These are phyloP conservation scores for Phytophthora pistaciae DNA, from an alignment of 352 stramenopile genomes.

Conservation along the genomic window DNA sequence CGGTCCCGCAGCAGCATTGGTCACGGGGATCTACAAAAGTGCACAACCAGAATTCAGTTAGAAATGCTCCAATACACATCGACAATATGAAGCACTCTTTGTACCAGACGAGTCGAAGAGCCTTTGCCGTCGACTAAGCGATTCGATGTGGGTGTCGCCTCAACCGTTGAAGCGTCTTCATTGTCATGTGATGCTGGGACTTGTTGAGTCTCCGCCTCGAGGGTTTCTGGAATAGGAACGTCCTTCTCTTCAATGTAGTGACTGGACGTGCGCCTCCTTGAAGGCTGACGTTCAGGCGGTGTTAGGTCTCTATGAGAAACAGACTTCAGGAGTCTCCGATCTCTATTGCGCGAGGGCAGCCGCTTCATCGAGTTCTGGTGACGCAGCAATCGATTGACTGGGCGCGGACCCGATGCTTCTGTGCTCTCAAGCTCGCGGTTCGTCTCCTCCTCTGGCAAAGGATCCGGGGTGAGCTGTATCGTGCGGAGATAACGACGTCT, in stretches of 20 bases:
- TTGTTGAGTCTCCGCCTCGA: slow-evolving; percentile 1
- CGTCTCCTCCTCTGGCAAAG: slow-evolving; percentile 12
- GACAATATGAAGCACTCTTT: background rate
- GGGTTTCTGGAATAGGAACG: background rate
- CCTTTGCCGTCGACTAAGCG: background rate
- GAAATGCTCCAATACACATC: background rate
- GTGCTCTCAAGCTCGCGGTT: slow-evolving; percentile 15
- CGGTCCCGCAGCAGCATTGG: background rate
- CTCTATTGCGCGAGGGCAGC: slow-evolving; percentile 17
- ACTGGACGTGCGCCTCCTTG: slow-evolving; percentile 5
- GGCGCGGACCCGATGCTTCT: background rate
- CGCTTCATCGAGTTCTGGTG: slow-evolving; percentile 32
- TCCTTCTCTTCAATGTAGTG: slow-evolving; percentile 16
- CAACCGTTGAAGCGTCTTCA: background rate
- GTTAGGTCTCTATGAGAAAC: slow-evolving; percentile 27
- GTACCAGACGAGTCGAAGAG: slow-evolving; percentile 19
- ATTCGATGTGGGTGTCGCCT: background rate
- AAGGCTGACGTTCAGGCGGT: slow-evolving; percentile 4
- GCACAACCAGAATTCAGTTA: background rate
- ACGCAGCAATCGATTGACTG: slow-evolving; percentile 2
- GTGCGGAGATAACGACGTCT: slow-evolving; percentile 68
- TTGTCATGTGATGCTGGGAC: background rate
- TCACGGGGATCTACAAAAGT: slow-evolving; percentile 14
- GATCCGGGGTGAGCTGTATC: slow-evolving; percentile 62
- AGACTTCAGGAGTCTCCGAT: slow-evolving; percentile 25